Percentiles rank a stretch among this genome's conserved stretches.
These are phyloP conservation scores for Aspergillus panamensis DNA, from an alignment of 495 filamentous ascomycete genomes.

Conservation along the genomic window DNA sequence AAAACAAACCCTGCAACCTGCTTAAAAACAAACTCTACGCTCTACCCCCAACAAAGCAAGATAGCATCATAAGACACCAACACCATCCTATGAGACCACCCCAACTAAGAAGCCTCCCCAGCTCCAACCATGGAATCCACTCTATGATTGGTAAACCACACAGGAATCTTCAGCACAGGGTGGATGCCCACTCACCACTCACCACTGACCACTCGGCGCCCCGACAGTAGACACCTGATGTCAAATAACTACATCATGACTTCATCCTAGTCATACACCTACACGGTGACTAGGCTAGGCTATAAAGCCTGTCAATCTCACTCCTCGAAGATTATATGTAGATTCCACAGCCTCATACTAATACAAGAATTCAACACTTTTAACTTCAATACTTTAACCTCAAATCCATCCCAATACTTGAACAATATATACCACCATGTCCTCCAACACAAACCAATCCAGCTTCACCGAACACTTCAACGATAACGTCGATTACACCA, in stretches of 20 bases:
- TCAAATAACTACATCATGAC: constrained; percentile 17
- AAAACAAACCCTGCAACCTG: not conserved
- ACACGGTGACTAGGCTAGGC: not conserved
- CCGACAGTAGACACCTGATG: constrained; percentile 4
- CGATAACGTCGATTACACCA: constrained; percentile 54
- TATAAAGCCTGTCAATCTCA: not conserved
- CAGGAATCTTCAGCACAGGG: not conserved
- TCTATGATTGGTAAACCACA: too few relatives aligned
- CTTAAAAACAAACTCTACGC: not conserved
- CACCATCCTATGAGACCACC: not conserved
- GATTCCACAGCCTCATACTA: not conserved
- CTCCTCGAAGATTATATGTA: not conserved
- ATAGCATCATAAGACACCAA: not conserved
- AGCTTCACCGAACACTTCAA: constrained; percentile 62
- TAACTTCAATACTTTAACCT: not conserved
- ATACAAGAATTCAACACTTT: not conserved
- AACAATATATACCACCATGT: not conserved
- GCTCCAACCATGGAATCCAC: not conserved
- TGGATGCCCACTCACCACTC: not conserved
- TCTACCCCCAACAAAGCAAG: not conserved
- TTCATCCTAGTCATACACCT: constrained; percentile 3
- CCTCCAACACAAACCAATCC: constrained; percentile 2
- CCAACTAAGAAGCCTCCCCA: not conserved
- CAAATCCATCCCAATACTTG: not conserved
- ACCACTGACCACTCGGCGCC: too few relatives aligned